Base-by-base conservation (phyloP, 1,284 basidiomycete species). In the Athelia sp. region DNA sequence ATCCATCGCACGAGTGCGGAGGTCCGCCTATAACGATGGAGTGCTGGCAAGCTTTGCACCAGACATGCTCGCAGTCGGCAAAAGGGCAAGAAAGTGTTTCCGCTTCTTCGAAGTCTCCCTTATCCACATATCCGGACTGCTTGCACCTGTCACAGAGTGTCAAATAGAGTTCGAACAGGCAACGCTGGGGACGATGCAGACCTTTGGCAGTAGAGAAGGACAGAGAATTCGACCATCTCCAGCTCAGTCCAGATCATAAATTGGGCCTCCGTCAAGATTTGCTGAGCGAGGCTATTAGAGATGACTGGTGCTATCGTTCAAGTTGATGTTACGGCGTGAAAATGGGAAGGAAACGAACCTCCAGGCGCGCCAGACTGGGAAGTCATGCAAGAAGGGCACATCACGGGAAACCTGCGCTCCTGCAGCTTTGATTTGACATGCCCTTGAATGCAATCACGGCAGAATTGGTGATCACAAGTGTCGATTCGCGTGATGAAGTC, bases 1-100 rank as follows among this genome's bases (percentile, higher is more conserved):
- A 68, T 10, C 80, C 80, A 55, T 82, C 79, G 54, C 81, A 82
- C 0, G 79, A 78, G 55, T 83, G 80, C 46, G 66, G 54, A 2
- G 68, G 62, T 34, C 68, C 71, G 11, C 51, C 60, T 2, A 62
- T 11, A 0, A 65, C 61, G 38, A 81, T 69, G 18, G 65, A 56
- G 47, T 74, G 73, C 22, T 75, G 74, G 54, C 79, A 82, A 8
- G 58, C 58, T 57, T 74, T 78, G 60, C 81, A 82, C 79, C 81
- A 82, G 1, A 63, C 57, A 54, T 74, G 65, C 8, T 63, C 61
- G 56, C 79, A 82, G 1, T 61, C 56, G 0, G 64, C 70, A 26
- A 78, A 59, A 3, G 79, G 78, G 49, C 76, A 79, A 8, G 54
- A 60, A 8, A 80, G 57, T 32, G 66, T 63, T 19, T 67, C 61